Evolutionary conservation across 108 stramenopile species (phyloP).

Genomic region (Bacterosira constricta): DNA sequence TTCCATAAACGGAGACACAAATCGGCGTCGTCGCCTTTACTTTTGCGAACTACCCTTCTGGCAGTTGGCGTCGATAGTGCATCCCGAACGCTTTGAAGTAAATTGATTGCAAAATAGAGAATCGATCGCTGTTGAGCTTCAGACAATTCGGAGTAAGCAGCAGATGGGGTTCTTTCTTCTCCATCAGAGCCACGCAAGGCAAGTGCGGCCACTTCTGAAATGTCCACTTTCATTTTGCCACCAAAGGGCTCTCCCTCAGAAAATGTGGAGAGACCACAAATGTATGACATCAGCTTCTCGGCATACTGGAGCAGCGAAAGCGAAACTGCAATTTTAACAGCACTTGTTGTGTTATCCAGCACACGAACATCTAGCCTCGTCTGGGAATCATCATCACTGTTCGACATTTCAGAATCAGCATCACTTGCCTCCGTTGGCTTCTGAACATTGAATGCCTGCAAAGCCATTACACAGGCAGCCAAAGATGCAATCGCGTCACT

Average conservation of each 20-base stretch:
- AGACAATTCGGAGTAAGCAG: slow-evolving; percentile 19
- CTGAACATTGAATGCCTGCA: slow-evolving; percentile 39
- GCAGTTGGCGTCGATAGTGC: slow-evolving; percentile 34
- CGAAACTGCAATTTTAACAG: slow-evolving; percentile 33
- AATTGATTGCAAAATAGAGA: slow-evolving; percentile 28
- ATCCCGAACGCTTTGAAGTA: slow-evolving; percentile 46
- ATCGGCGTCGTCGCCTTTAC: slow-evolving; percentile 43
- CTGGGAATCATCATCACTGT: background rate
- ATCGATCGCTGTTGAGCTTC: slow-evolving; percentile 44
- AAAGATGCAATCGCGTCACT: slow-evolving; percentile 56
- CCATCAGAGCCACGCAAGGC: slow-evolving; percentile 22
- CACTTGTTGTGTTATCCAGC: slow-evolving; percentile 34
- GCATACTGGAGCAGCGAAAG: slow-evolving; percentile 50
- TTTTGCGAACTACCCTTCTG: slow-evolving; percentile 47
- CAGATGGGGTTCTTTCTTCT: slow-evolving; percentile 3
- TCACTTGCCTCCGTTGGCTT: background rate
- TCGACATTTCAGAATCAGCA: background rate
- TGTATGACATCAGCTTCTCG: slow-evolving; percentile 41
- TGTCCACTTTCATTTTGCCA: slow-evolving; percentile 21
- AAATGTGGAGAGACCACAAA: slow-evolving; percentile 21
- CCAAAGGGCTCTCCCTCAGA: background rate
- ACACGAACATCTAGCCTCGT: slow-evolving; percentile 19
- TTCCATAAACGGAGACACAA: slow-evolving; percentile 74
- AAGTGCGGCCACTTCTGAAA: slow-evolving; percentile 19
- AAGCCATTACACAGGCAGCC: slow-evolving; percentile 39